phyloP scores from a whole-genome alignment of 306 rosid species.

The Styphnolobium japonicum region DNA sequence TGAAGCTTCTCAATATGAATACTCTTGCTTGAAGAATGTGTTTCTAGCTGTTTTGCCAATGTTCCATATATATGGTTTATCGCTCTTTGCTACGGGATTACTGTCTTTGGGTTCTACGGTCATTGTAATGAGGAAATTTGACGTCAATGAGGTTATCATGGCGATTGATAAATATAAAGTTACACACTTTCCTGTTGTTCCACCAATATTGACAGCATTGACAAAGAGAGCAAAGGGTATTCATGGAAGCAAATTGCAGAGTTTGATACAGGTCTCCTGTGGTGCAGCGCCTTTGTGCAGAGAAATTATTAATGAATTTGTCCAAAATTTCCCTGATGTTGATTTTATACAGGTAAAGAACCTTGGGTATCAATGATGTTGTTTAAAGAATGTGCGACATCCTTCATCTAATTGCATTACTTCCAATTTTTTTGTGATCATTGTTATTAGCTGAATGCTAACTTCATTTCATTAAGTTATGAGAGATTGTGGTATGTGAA shows the following conservation, averaged over 20 bases:
- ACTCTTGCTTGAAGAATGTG: slow-evolving; percentile 48
- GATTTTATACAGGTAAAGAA: slow-evolving; percentile 82
- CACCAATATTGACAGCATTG: slow-evolving; percentile 62
- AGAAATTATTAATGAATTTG: slow-evolving; percentile 46
- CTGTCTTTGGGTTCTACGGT: slow-evolving; percentile 71
- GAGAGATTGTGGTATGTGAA: background rate
- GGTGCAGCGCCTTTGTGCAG: slow-evolving; percentile 72
- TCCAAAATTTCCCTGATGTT: slow-evolving; percentile 50
- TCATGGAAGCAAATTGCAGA: slow-evolving; percentile 38
- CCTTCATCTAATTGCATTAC: slow-evolving; percentile 13
- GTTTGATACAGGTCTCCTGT: slow-evolving; percentile 70
- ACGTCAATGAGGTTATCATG: slow-evolving; percentile 41
- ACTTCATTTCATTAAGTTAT: background rate
- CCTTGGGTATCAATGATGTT: background rate
- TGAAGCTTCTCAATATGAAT: slow-evolving; percentile 75
- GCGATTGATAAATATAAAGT: slow-evolving; percentile 60
- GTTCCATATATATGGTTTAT: slow-evolving; percentile 77
- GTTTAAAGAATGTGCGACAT: background rate
- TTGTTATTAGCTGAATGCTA: background rate
- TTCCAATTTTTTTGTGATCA: background rate
- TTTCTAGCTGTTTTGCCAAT: slow-evolving; percentile 71
- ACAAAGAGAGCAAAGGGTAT: slow-evolving; percentile 34
- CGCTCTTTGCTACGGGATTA: slow-evolving; percentile 58
- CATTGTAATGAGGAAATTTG: slow-evolving; percentile 65
- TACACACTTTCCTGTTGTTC: slow-evolving; percentile 78